Base-by-base conservation (phyloP, 2,329 filamentous ascomycete genomes). In the Sclerotinia trifoliorum region DNA sequence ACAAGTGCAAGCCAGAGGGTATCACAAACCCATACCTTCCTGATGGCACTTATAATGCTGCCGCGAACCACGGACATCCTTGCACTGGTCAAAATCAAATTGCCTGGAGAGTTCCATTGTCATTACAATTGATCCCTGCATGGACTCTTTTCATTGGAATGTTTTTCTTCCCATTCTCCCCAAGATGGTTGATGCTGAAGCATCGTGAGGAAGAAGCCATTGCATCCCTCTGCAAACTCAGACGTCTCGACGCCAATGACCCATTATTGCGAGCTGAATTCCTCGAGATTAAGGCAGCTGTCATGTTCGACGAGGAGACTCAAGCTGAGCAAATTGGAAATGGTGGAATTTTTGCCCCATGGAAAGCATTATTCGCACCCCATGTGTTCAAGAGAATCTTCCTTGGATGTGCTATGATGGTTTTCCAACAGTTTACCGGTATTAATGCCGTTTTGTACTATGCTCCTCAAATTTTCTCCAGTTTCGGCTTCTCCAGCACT, bases 61-160 rank as follows among this genome's bases (percentile, higher is more conserved):
- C 84, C 0, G 78, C 87, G 1, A 81, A 87, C 70, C 84, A 86
- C 68, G 86, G 88, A 2, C 52, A 65, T 17, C 19, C 42, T 58
- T 65, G 63, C n/a, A 78, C 78, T 13, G 73, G 63, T 58, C 63
- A 65, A 57, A 65, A 32, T 6, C 24, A 56, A 24, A 80, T 84
- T 29, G 78, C 81, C 0, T 86, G 88, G 88, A 81, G 87, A 3
- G 88, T 89, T 74, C 87, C 88, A 0, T 79, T 89, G 24, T 83
- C 81, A 1, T 84, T 86, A 74, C 83, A 86, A 73, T 82, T 88
- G 48, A 73, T 84, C n/a, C 89, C 89, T 74, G 86, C 85, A 29
- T n/a, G 88, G 11, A 81, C 88, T 68, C 86, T 89, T 58, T 77
- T 89, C n/a, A 68, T 76, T 2, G 81, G 84, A 61, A 82, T 87